Conservation (phyloP, 768 basidiomycete genomes). For the Suillus weaverae region DNA sequence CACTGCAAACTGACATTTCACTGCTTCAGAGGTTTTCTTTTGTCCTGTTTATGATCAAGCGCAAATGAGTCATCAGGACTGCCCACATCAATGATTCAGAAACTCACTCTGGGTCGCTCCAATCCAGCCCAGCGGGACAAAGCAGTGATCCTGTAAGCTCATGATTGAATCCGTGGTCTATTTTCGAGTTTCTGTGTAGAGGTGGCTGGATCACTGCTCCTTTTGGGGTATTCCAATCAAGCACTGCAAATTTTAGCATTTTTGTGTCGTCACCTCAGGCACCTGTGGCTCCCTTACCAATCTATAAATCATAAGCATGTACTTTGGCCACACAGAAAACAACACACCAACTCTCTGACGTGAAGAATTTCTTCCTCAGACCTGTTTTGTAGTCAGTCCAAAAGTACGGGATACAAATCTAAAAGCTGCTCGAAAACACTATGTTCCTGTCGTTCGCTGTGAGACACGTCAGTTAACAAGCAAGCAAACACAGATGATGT, state of each 20-base stretch:
- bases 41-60: neutral
- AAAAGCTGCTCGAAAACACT: too few relatives aligned
- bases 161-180: neutral
- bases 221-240: neutral
- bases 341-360: neutral
- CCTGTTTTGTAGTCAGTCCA: neutral
- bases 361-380: neutral
- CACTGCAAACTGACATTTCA: conserved; percentile 18
- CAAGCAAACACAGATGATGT: too few relatives aligned
- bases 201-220: neutral
- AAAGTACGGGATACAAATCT: neutral
- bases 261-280: neutral
- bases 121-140: conserved; percentile 13
- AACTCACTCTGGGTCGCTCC: conserved; percentile 18
- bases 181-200: neutral
- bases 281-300: neutral
- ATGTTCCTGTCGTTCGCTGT: too few relatives aligned
- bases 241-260: neutral
- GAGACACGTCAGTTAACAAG: too few relatives aligned
- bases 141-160: neutral
- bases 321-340: neutral
- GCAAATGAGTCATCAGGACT: neutral
- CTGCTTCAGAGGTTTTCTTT: conserved; percentile 9
- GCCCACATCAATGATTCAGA: neutral
- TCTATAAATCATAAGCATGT: neutral